phyloP scores from a whole-genome alignment of 208 protist species.

The Trypanosoma rangeli region DNA sequence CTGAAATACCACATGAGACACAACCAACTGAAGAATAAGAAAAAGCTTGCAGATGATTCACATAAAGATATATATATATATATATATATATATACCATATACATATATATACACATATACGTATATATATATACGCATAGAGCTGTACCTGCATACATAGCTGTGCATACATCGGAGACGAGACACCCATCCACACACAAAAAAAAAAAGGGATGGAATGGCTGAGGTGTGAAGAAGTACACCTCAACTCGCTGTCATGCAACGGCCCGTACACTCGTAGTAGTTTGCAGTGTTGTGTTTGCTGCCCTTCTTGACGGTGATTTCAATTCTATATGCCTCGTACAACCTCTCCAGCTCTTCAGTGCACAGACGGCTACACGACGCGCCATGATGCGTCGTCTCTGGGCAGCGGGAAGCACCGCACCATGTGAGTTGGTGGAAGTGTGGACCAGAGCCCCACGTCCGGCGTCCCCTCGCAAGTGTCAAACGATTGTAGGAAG shows the following conservation, averaged over 20 bases:
- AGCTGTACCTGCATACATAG: neutral
- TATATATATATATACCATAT: neutral
- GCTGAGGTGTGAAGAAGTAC: neutral
- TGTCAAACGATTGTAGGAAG: constrained; percentile 27
- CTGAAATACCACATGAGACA: too few species aligned
- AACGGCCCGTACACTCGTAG: too few species aligned
- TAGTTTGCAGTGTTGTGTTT: too few species aligned
- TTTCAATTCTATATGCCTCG: neutral
- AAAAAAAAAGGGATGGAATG: constrained; percentile 19
- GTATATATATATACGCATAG: neutral
- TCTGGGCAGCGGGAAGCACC: constrained; percentile 26
- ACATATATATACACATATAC: constrained; percentile 3
- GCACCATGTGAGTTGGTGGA: constrained; percentile 45
- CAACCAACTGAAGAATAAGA: neutral
- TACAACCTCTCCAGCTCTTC: neutral
- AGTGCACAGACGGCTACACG: neutral
- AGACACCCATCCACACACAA: constrained; percentile 19
- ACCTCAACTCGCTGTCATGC: neutral
- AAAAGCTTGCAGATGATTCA: neutral
- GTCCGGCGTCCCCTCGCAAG: neutral
- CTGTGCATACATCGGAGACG: neutral
- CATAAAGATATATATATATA: neutral
- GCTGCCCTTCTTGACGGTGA: neutral
- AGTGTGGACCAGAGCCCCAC: constrained; percentile 38
- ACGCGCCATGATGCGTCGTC: neutral